Conservation (phyloP, 345 rosid species). For the Geranium brycei region DNA sequence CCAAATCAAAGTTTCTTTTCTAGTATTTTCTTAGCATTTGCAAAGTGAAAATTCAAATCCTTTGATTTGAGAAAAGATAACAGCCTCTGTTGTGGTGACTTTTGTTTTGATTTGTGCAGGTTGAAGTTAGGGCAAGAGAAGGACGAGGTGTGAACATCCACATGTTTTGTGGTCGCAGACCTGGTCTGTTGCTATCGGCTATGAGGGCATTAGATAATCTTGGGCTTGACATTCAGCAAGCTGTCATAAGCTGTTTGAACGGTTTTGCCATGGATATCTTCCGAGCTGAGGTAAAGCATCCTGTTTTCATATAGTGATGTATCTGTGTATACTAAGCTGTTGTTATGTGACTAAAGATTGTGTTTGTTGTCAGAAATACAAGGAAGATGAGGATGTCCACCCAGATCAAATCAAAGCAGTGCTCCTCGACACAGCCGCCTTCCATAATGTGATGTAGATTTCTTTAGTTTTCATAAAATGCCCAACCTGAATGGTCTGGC, state of each 20-base stretch:
- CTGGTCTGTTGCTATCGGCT: conserved; percentile 76
- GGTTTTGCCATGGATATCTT: conserved; percentile 90
- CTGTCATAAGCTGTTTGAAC: conserved; percentile 91
- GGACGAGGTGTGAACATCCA: conserved; percentile 96
- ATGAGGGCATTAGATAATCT: conserved; percentile 89
- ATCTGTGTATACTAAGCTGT: too few species aligned
- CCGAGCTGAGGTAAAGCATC: conserved; percentile 63
- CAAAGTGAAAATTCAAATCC: too few species aligned
- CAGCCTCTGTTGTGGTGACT: background rate
- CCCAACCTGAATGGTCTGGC: too few species aligned
- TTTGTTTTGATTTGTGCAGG: conserved; percentile 24
- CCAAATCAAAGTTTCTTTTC: too few species aligned
- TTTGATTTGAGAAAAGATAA: too few species aligned
- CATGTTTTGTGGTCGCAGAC: conserved; percentile 89
- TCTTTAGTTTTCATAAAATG: conserved; percentile 7
- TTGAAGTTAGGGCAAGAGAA: conserved; percentile 88
- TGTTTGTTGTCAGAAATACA: conserved; percentile 55
- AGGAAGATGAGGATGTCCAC: conserved; percentile 69
- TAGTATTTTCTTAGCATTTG: too few species aligned
- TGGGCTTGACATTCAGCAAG: conserved; percentile 88
- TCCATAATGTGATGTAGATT: conserved; percentile 35
- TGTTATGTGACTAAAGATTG: too few species aligned
- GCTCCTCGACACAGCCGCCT: conserved; percentile 72
- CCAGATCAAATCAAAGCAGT: conserved; percentile 90
- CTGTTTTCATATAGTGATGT: too few species aligned